Percentiles rank a stretch among this genome's conserved stretches.
These are phyloP conservation scores for Teratosphaeria pseudoeucalypti DNA, from an alignment of 2,329 filamentous ascomycete genomes.

Conservation along the genomic window DNA sequence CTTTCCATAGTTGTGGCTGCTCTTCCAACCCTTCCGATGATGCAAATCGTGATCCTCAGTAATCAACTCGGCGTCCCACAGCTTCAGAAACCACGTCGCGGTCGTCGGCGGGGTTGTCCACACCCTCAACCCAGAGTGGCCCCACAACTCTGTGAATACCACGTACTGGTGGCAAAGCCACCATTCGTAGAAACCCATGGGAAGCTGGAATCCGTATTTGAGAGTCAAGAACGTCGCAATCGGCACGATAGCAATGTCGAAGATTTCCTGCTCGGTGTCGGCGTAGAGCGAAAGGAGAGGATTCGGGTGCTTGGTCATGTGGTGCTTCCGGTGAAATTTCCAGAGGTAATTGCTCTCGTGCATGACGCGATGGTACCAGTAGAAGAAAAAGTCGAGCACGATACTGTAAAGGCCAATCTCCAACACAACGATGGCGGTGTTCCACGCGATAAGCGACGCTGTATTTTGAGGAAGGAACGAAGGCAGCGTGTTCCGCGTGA, in stretches of 20 bases:
- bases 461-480: background rate
- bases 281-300: constrained; percentile 31
- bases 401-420: constrained; percentile 32
- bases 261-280: constrained; percentile 32
- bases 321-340: constrained; percentile 35
- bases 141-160: constrained; percentile 28
- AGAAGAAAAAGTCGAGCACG: constrained; percentile 36
- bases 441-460: constrained; percentile 7
- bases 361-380: constrained; percentile 33
- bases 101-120: constrained; percentile 25
- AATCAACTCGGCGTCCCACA: constrained; percentile 26
- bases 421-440: constrained; percentile 23
- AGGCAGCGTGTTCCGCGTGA: background rate
- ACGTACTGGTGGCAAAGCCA: constrained; percentile 36
- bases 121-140: constrained; percentile 30
- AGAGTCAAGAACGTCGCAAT: constrained; percentile 28
- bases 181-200: constrained; percentile 37
- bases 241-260: constrained; percentile 31
- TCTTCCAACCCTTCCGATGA: constrained; percentile 27
- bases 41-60: constrained; percentile 33
- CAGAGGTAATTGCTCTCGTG: constrained; percentile 30
- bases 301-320: constrained; percentile 35
- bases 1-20: constrained; percentile 28
- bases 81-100: constrained; percentile 23
- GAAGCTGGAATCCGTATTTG: constrained; percentile 25